phyloP scores from a whole-genome alignment of 2,329 filamentous ascomycete species.

The Elsinoe fawcettii region DNA sequence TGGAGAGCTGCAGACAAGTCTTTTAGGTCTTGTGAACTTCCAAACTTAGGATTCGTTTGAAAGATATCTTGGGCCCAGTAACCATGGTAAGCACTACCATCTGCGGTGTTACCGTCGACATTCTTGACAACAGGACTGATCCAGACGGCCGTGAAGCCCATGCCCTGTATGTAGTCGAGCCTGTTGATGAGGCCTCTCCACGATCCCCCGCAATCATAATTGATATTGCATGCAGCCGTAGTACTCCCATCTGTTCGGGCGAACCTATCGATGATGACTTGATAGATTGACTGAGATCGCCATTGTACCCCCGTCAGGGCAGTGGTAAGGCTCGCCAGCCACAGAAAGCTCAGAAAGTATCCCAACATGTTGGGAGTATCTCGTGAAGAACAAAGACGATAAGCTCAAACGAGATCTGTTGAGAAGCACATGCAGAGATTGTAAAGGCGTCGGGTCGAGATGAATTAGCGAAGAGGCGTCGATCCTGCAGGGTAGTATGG shows the following conservation, averaged over 20 bases:
- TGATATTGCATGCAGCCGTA: conserved; percentile 31
- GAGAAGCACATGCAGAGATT: background rate
- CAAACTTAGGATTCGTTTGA: conserved; percentile 31
- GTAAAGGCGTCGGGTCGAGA: background rate
- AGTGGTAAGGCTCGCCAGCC: conserved; percentile 8
- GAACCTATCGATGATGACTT: conserved; percentile 37
- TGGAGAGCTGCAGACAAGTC: conserved; percentile 31
- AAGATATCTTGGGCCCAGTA: conserved; percentile 49
- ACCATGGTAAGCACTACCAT: conserved; percentile 44
- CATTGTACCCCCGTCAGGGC: conserved; percentile 27
- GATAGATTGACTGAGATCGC: conserved; percentile 36
- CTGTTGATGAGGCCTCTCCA: conserved; percentile 52
- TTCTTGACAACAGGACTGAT: conserved; percentile 24
- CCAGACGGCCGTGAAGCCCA: conserved; percentile 48
- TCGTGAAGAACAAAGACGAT: background rate
- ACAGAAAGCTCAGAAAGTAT: background rate
- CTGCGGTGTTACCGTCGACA: conserved; percentile 32
- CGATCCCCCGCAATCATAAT: conserved; percentile 54
- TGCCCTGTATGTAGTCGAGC: conserved; percentile 56
- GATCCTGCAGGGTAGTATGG: background rate
- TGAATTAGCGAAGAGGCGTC: background rate
- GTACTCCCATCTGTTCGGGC: conserved; percentile 35
- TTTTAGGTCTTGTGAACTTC: conserved; percentile 31
- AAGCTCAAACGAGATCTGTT: conserved; percentile 5
- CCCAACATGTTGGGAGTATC: background rate